Conservation (phyloP, 2,329 filamentous ascomycete species). For the Pseudogymnoascus sp. region DNA sequence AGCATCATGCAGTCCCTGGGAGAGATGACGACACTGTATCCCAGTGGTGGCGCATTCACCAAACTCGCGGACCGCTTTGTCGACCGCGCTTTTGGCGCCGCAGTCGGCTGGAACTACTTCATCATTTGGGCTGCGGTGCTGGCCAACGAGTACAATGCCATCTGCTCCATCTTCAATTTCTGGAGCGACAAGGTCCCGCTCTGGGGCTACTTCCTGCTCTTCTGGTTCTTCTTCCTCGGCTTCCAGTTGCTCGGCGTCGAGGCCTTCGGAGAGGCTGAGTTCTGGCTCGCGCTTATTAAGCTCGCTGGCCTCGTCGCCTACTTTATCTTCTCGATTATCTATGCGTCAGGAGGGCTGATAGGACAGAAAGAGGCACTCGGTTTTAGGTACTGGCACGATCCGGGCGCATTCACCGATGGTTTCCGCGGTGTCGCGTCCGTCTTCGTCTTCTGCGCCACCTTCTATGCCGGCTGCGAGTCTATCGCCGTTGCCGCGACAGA, state of each 20-base stretch:
- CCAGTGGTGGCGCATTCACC: constrained; percentile 63
- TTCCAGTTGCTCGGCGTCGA: constrained; percentile 66
- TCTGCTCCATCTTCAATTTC: constrained; percentile 56
- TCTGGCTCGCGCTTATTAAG: constrained; percentile 67
- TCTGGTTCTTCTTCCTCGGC: constrained; percentile 61
- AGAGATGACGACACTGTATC: constrained; percentile 66
- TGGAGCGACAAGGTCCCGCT: constrained; percentile 54
- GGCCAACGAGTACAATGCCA: constrained; percentile 64
- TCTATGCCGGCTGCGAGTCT: constrained; percentile 60
- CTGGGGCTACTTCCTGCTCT: constrained; percentile 65
- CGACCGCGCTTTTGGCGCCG: constrained; percentile 60
- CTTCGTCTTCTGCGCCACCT: constrained; percentile 62
- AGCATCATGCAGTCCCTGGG: constrained; percentile 56
- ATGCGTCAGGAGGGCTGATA: constrained; percentile 57
- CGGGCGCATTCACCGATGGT: constrained; percentile 62
- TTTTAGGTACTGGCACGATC: constrained; percentile 63
- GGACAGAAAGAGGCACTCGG: constrained; percentile 52
- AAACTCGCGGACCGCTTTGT: constrained; percentile 62
- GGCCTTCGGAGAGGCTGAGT: constrained; percentile 71
- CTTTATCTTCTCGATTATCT: constrained; percentile 66
- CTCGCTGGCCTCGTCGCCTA: constrained; percentile 61
- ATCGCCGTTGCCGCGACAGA: constrained; percentile 49
- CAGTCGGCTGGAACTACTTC: constrained; percentile 65
- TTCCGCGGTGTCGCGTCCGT: constrained; percentile 58
- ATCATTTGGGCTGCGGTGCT: constrained; percentile 59